Evolutionary conservation across 2,329 filamentous ascomycete genomes (phyloP).

Genomic region (Fusarium heterosporum): DNA sequence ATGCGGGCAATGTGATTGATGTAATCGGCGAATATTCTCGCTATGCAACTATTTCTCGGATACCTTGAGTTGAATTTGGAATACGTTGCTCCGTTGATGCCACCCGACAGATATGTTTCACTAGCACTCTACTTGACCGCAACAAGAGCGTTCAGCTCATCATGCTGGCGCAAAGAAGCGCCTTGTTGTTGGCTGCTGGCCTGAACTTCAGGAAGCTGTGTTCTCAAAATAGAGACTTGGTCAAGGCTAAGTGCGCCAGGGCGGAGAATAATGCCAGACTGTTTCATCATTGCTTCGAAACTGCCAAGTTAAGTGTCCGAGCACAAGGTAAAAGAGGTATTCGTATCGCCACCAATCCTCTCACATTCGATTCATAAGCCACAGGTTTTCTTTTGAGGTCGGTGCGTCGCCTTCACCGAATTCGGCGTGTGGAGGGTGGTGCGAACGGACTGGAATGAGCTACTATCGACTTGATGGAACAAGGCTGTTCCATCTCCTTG

Average conservation of each 20-base stretch:
- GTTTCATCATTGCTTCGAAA: conserved; percentile 44
- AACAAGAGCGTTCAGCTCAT: conserved; percentile 2
- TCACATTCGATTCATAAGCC: conserved; percentile 39
- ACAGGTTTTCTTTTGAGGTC: conserved; percentile 29
- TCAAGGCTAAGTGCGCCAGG: conserved; percentile 25
- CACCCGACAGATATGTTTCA: conserved; percentile 9
- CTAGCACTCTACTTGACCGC: not conserved
- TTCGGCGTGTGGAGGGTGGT: conserved; percentile 35
- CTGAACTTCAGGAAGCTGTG: conserved; percentile 5
- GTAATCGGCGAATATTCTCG: not conserved
- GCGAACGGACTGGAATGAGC: conserved; percentile 38
- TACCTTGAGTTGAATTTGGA: not conserved
- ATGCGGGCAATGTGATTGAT: not conserved
- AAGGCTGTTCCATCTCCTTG: too few relatives aligned
- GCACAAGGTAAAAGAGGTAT: conserved; percentile 36
- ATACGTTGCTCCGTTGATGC: not conserved
- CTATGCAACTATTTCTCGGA: not conserved
- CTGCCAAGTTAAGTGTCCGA: conserved; percentile 29
- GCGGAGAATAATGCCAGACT: conserved; percentile 36
- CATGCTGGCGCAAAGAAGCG: conserved; percentile 25
- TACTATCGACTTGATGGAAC: conserved; percentile 14
- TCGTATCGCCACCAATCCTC: conserved; percentile 30
- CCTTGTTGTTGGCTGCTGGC: conserved; percentile 2
- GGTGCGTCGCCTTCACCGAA: conserved; percentile 45
- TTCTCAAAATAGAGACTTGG: conserved; percentile 3